Evolutionary conservation across 164 flowering plant genomes (phyloP), one percentile per base, ranked within the genome.

Genomic region (Macadamia integrifolia): DNA sequence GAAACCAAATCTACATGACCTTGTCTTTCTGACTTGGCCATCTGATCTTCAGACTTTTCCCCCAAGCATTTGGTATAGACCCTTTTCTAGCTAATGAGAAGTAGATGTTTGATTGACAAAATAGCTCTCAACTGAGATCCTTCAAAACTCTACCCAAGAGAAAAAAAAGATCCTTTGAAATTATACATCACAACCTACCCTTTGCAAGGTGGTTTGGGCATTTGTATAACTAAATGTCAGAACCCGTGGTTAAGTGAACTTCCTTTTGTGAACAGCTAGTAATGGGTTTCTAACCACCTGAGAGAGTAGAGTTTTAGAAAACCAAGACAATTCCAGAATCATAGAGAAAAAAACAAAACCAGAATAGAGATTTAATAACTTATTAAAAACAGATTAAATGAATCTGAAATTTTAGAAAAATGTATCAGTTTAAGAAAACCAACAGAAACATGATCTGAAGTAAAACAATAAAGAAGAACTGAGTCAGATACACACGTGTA

Each of bases 1-100:
- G 99, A 86, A 71, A 95, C 82, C 72, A 95, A 46, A 95, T 80
- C 72, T 95, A 97, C 57, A 98, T 97, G 69, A 92, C 97, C 78
- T 88, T 89, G 80, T 23, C 23, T 23, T 23, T 23, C 23, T 61
- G 64, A 77, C 43, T 58, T 28, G 48, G 56, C 56, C 42, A 48
- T 62, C 67, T 43, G 30, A 9, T 31, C 29, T 9, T 60, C 31
- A 65, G 43, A 23, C 18, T 6, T 23, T 71, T 43, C 57, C 23
- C 79, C 89, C 55, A 52, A 95, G 97, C 96, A 80, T 79, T 81
- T 87, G 92, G 80, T 87, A 60, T 61, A 95, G 23, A 23, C 91
- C 81, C 76, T 85, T 66, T 95, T 93, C 64, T 82, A 85, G 75
- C 90, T 71, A 42, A 9, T 58, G 44, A 53, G 59, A 48, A 8